Conservation (phyloP, 1,284 basidiomycete species). For the Leccinum griseonigrum region DNA sequence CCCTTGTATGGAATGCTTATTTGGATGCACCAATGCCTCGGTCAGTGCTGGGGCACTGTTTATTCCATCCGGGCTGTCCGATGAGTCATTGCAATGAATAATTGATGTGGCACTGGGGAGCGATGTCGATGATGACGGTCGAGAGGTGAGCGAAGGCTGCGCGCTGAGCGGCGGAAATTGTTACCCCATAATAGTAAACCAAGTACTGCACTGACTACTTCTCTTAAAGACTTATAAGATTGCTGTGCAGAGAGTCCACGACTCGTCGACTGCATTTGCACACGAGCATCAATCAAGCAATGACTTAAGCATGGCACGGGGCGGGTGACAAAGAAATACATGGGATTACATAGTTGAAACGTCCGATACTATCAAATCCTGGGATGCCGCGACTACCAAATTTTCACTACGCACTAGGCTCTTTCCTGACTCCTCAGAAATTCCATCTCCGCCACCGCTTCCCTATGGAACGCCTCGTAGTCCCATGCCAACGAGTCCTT, state of each 20-base stretch:
- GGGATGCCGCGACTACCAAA: not conserved
- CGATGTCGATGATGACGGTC: not conserved
- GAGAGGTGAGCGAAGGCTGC: not conserved
- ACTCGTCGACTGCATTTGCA: too few species aligned
- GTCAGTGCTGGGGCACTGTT: not conserved
- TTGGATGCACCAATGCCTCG: too few species aligned
- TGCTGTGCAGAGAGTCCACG: too few species aligned
- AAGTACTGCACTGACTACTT: too few species aligned
- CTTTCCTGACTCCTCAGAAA: conserved; percentile 19
- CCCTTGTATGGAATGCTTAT: too few species aligned
- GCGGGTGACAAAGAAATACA: too few species aligned
- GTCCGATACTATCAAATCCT: not conserved
- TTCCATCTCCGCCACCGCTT: conserved; percentile 27
- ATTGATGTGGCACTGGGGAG: not conserved
- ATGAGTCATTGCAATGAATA: not conserved
- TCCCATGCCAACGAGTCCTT: conserved; percentile 26
- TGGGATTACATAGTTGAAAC: not conserved
- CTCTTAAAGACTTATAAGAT: too few species aligned
- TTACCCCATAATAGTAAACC: too few species aligned
- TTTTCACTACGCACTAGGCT: conserved; percentile 10
- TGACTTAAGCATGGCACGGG: too few species aligned
- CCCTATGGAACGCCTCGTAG: conserved; percentile 31
- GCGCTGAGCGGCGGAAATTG: not conserved
- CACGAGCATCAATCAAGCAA: too few species aligned
- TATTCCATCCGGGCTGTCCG: not conserved